These are phyloP conservation scores for Parmelia sp. DNA, from an alignment of 495 filamentous ascomycete genomes.

Conservation along the genomic window DNA sequence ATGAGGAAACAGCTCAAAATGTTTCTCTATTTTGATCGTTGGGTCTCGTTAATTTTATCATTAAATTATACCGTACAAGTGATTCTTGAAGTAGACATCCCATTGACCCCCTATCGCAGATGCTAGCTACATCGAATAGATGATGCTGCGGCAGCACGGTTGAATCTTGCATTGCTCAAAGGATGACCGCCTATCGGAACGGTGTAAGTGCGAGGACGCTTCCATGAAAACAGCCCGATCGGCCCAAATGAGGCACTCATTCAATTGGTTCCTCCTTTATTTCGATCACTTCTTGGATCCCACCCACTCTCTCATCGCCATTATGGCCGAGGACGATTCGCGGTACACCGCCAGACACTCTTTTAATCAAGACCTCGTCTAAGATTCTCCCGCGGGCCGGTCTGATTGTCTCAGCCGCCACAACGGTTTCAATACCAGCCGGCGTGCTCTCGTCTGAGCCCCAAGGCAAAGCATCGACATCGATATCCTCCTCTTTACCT, in stretches of 20 bases:
- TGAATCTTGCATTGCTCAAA: background rate
- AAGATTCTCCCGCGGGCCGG: conserved; percentile 37
- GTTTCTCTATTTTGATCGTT: background rate
- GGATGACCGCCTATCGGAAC: background rate
- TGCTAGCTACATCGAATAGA: background rate
- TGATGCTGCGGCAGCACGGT: background rate
- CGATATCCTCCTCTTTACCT: conserved; percentile 64
- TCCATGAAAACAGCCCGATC: background rate
- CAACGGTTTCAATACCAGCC: conserved; percentile 77
- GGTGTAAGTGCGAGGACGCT: background rate
- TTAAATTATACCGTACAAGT: too few species aligned
- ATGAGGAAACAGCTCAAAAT: background rate
- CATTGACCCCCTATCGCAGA: too few species aligned
- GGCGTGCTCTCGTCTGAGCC: conserved; percentile 60
- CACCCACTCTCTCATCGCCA: conserved; percentile 19
- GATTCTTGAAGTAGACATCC: too few species aligned
- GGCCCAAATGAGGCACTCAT: background rate
- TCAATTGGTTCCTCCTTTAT: conserved; percentile 26
- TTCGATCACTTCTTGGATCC: conserved; percentile 18
- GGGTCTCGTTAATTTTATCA: too few species aligned
- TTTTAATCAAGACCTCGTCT: conserved; percentile 40
- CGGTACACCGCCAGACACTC: conserved; percentile 27
- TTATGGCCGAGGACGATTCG: conserved; percentile 15
- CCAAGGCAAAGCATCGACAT: conserved; percentile 73
- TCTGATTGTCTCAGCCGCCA: conserved; percentile 59